Conservation (phyloP, 768 basidiomycete species). For the Boletus vermiculosoides region DNA sequence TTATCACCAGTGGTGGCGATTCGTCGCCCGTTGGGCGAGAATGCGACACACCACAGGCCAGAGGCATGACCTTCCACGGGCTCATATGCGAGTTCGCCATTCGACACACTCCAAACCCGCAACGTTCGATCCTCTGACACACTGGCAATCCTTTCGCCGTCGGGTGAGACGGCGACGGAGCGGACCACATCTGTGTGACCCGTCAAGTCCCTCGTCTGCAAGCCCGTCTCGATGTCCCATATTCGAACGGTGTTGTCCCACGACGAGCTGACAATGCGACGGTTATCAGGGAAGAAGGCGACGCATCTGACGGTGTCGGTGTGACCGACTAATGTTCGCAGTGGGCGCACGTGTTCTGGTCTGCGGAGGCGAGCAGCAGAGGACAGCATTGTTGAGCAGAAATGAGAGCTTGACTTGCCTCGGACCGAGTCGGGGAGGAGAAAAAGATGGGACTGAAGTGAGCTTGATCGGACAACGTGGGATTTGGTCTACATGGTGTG, state of each 20-base stretch:
- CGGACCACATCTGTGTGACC: slow-evolving; percentile 32
- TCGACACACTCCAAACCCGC: slow-evolving; percentile 29
- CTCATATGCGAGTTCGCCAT: slow-evolving; percentile 18
- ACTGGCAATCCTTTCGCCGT: slow-evolving; percentile 27
- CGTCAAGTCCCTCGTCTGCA: slow-evolving; percentile 12
- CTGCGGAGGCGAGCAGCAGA: slow-evolving; percentile 20
- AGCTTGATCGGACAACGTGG: background rate
- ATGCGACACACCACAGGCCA: slow-evolving; percentile 30
- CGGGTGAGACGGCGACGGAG: slow-evolving; percentile 31
- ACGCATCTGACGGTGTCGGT: slow-evolving; percentile 26
- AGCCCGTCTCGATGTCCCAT: slow-evolving; percentile 26
- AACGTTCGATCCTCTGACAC: slow-evolving; percentile 30
- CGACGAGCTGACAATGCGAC: slow-evolving; percentile 24
- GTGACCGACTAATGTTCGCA: slow-evolving; percentile 34
- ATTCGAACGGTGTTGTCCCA: slow-evolving; percentile 28
- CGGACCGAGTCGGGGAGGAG: too few relatives aligned
- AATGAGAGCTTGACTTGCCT: background rate
- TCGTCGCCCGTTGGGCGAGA: slow-evolving; percentile 32
- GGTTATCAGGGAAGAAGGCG: slow-evolving; percentile 31
- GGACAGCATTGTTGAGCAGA: slow-evolving; percentile 19
- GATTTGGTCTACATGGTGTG: background rate
- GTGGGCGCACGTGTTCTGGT: slow-evolving; percentile 26
- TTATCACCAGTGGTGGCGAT: slow-evolving; percentile 36
- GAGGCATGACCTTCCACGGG: slow-evolving; percentile 30
- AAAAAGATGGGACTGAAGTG: background rate